Base-by-base conservation (phyloP, 2,329 filamentous ascomycete species). In the Neonectria hederae region DNA sequence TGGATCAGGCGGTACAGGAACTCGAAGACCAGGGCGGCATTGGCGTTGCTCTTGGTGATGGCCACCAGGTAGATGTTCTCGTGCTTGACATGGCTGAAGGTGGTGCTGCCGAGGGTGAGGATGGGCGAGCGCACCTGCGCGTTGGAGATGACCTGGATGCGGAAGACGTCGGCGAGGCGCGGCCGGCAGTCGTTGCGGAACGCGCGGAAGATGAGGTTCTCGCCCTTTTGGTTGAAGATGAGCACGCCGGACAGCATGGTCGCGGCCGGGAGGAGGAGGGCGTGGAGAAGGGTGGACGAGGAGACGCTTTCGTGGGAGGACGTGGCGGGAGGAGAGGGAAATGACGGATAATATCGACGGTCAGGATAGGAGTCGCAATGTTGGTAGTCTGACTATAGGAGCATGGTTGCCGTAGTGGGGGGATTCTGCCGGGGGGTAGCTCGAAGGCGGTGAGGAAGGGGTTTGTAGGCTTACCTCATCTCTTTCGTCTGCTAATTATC, bases 61-160 rank as follows among this genome's bases (percentile, higher is more conserved):
- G 95, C 96, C 59, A 98, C 95, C 72, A 99, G 82, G 80, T 98
- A 99, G 77, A 99, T 97, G 79, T 99, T 99, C 79, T 99, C 96
- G 82, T 97, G 95, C 80, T 97, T 97, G 82, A 99, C 95, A 89
- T 99, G 96, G 84, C 94, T 97, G 81, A 99, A 99, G 51, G 97
- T 99, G 61, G 96, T 99, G 79, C 93, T 97, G 69, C 97, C 96
- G 62, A 99, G 89, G 5, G 96, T 99, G 74, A 99, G 86, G 81
- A 99, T 98, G 64, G 96, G 96, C 71, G 96, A 98, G 72, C 97
- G 93, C 65, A 99, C 96, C 80, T 97, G 94, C 57, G 96, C 91
- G 79, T 99, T 99, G 74, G 94, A 97, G 79, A 99, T 98, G 83
- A 99, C 95, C 79, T 99, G 96, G 80, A 99, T 99, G 81, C 96